phyloP scores from a whole-genome alignment of 2,329 filamentous ascomycete species.

The Hymenoscyphus infarciens region DNA sequence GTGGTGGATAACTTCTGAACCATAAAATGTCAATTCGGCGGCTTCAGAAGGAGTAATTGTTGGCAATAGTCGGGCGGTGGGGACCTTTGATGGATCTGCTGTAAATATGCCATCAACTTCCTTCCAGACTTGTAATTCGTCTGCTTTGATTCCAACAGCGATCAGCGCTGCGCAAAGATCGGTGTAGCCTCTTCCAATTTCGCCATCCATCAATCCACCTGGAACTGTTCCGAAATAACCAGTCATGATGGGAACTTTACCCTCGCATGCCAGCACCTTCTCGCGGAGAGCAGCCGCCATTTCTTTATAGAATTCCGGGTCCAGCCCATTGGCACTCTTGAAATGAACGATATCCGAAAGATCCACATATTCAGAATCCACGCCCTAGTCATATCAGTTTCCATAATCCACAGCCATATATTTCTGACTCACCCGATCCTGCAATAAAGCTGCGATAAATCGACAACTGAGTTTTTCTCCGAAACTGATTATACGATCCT shows the following conservation, averaged over 20 bases:
- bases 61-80: constrained; percentile 83
- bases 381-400: constrained; percentile 47
- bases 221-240: constrained; percentile 95
- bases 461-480: constrained; percentile 94
- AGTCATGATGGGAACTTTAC: constrained; percentile 74
- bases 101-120: constrained; percentile 95
- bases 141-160: constrained; percentile 80
- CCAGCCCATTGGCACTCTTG: constrained; percentile 54
- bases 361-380: constrained; percentile 87
- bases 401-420: background rate
- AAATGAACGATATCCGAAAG: constrained; percentile 77
- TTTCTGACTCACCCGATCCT: constrained; percentile 55
- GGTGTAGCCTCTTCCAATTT: constrained; percentile 93
- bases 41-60: constrained; percentile 93
- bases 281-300: constrained; percentile 58
- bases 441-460: constrained; percentile 81
- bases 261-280: constrained; percentile 61
- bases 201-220: constrained; percentile 79
- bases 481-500: constrained; percentile 87
- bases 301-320: constrained; percentile 66
- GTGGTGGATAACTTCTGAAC: constrained; percentile 96
- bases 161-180: constrained; percentile 91
- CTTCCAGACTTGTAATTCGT: constrained; percentile 97
- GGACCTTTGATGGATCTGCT: constrained; percentile 79
- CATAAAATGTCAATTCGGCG: constrained; percentile 90